Evolutionary conservation across 805 yeast genomes (phyloP), one percentile per base, ranked within the genome.

Genomic region (Torulaspora quercuum): DNA sequence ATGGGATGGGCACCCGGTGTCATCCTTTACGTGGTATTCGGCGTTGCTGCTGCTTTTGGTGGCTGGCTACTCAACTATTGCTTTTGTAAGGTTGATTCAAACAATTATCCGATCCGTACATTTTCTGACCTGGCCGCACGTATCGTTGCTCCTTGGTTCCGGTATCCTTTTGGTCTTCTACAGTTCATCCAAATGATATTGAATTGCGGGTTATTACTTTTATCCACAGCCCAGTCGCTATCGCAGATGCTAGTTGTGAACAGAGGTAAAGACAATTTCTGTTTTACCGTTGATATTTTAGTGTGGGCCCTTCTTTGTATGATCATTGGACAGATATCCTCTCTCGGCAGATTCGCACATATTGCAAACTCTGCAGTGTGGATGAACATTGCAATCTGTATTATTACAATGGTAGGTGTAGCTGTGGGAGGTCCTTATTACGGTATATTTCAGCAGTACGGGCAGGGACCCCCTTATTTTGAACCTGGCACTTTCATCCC

Each of bases 1-100:
- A 52, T 70, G 39, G 75, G 75, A 3, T 68, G 58, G 39, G 73
- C 64, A 15, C 73, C 73, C 12, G 75, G 75, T 22, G 51, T 63
- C 35, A 59, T 68, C 18, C 51, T 70, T 7, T 70, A 59, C 49
- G 50, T 68, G 25, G 47, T 65, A 4, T 65, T 70, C 33, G 74
- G 73, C 35, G 39, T 59, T 14, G 46, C 53, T 39, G 74, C 75
- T 16, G 70, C 67, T 12, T 55, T 64, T 42, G 63, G 71, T 18
- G 75, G 75, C 22, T 57, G 44, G 45, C 42, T 69, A 19, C 51
- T 70, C 21, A 63, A 66, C 63, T 38, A 44, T 13, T 50, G 55
- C 35, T 70, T 49, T 51, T 44, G 65, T 49, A 54, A 49, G 17
- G 50, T 69, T 17, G 72, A 68, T 50, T 67, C 72, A 10, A 52